These are phyloP conservation scores for Penicillium taxi DNA, from an alignment of 495 filamentous ascomycete genomes.

Conservation along the genomic window DNA sequence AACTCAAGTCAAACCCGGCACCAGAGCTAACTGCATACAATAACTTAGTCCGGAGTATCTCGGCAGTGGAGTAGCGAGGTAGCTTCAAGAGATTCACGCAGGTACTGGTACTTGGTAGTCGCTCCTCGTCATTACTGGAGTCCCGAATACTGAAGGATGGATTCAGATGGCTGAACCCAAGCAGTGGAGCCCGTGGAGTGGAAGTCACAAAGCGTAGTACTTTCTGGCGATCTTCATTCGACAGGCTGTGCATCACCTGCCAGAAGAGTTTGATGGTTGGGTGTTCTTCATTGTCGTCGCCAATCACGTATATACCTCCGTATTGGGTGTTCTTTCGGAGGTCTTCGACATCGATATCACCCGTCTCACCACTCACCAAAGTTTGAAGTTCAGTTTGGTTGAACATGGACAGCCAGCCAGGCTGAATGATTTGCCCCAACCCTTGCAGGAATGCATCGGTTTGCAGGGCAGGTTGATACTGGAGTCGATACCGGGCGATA, in stretches of 20 bases:
- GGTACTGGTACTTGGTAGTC: constrained; percentile 90
- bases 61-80: constrained; percentile 64
- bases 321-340: constrained; percentile 81
- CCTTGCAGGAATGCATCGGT: constrained; percentile 83
- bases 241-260: constrained; percentile 72
- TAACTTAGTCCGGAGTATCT: constrained; percentile 63
- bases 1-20: constrained; percentile 93
- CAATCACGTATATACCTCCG: constrained; percentile 77
- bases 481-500: constrained; percentile 77
- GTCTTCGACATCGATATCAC: constrained; percentile 81
- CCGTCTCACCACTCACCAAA: constrained; percentile 76
- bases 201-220: constrained; percentile 95
- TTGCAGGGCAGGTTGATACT: constrained; percentile 65
- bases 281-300: constrained; percentile 81
- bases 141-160: constrained; percentile 88
- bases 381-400: constrained; percentile 92
- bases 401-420: constrained; percentile 95
- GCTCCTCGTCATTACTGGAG: constrained; percentile 65
- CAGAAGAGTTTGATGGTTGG: constrained; percentile 81
- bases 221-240: constrained; percentile 66
- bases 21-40: constrained; percentile 87
- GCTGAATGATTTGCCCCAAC: constrained; percentile 79
- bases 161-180: constrained; percentile 81
- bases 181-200: constrained; percentile 81
- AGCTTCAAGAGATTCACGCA: constrained; percentile 95